Percentiles rank a stretch among this genome's conserved stretches.
Evolutionary conservation across 176 grass and related monocot genomes (phyloP).

Genomic region (Triticum dicoccoides): DNA sequence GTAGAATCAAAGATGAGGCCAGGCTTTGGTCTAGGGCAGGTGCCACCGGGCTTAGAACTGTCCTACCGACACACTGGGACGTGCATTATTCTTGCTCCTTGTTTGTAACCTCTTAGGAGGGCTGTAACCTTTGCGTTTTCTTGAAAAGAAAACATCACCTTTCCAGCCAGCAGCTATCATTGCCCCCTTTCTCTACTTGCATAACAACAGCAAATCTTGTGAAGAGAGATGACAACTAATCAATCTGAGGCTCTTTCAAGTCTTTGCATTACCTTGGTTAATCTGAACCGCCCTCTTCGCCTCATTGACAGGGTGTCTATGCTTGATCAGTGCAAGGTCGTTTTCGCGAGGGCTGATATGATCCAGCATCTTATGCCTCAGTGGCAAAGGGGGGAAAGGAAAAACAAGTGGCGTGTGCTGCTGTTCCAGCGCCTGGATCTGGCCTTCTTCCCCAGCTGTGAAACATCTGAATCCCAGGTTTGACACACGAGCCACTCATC

Average conservation of each 20-base stretch:
- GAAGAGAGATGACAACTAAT: constrained; percentile 11
- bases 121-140: too few relatives aligned
- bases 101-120: too few relatives aligned
- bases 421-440: constrained; percentile 3
- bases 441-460: constrained; percentile 22
- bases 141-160: not conserved
- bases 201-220: constrained; percentile 14
- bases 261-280: constrained; percentile 17
- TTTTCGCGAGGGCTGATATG: constrained; percentile 19
- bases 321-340: constrained; percentile 28
- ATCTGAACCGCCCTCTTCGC: constrained; percentile 8
- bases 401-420: not conserved
- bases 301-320: constrained; percentile 16
- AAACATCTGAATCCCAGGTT: constrained; percentile 36
- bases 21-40: too few relatives aligned
- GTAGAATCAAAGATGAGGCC: too few relatives aligned
- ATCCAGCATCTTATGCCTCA: not conserved
- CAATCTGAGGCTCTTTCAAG: not conserved
- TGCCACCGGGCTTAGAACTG: too few relatives aligned
- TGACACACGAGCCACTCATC: not conserved
- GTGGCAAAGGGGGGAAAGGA: not conserved
- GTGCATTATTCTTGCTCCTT: too few relatives aligned
- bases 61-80: too few relatives aligned
- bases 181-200: constrained; percentile 20
- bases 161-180: constrained; percentile 17